Conservation (phyloP, 1,284 basidiomycete species). For the Singerocomus inundabilis region DNA sequence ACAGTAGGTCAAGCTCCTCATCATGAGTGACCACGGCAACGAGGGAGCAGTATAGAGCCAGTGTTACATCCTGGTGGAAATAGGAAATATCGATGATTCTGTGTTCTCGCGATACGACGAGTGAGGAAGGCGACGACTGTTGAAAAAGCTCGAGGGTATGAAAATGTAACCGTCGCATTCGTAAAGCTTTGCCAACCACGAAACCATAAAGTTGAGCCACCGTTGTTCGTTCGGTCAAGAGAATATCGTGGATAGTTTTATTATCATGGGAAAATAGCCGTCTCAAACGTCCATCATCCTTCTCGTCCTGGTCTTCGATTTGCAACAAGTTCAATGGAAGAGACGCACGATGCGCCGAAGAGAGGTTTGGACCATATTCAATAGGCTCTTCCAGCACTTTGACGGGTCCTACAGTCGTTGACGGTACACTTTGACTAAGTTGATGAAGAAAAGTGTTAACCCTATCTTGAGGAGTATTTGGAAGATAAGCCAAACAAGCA, state of each 20-base stretch:
- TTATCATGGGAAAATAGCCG: slow-evolving; percentile 53
- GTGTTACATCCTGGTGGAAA: slow-evolving; percentile 57
- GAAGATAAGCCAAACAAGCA: slow-evolving; percentile 60
- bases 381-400: slow-evolving; percentile 51
- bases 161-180: slow-evolving; percentile 65
- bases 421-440: slow-evolving; percentile 42
- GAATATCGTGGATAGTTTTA: slow-evolving; percentile 52
- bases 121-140: slow-evolving; percentile 34
- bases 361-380: slow-evolving; percentile 48
- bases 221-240: slow-evolving; percentile 64
- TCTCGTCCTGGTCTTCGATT: slow-evolving; percentile 39
- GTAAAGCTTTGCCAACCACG: slow-evolving; percentile 58
- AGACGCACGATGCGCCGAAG: slow-evolving; percentile 28
- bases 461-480: slow-evolving; percentile 47
- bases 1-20: slow-evolving; percentile 53
- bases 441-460: slow-evolving; percentile 54
- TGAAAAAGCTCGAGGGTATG: slow-evolving; percentile 50
- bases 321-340: slow-evolving; percentile 43
- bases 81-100: slow-evolving; percentile 56
- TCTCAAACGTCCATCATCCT: slow-evolving; percentile 44
- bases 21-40: slow-evolving; percentile 53
- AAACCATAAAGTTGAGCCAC: slow-evolving; percentile 68
- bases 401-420: slow-evolving; percentile 33
- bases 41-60: slow-evolving; percentile 58
- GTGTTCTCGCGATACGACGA: slow-evolving; percentile 51